Base-by-base conservation (phyloP, 2,329 filamentous ascomycete species). In the Parastagonospora avenae region DNA sequence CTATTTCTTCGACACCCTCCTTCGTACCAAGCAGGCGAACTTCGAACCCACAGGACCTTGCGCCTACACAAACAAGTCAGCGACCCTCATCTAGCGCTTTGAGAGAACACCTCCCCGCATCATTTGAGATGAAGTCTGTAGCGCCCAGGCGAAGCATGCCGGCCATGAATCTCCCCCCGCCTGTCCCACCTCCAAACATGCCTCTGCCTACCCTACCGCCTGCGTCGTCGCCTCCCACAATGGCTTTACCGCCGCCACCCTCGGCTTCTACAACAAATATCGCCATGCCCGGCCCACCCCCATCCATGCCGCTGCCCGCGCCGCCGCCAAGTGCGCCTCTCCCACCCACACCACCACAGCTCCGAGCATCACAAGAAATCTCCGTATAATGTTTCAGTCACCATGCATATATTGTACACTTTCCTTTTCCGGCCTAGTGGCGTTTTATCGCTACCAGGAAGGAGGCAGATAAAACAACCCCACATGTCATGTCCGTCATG, bases 171-270 rank as follows among this genome's bases (percentile, higher is more conserved):
- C 59, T 80, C 2, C 77, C 76, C 2, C 78, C 78, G 6, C 77
- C 77, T 3, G 76, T 74, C 4, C 77, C 77, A 3, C 77, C 78
- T 16, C 78, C 78, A 47, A 70, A 65, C 10, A 74, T 75, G 59
- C 77, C 77, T n/a, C 57, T 79, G 16, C 77, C 77, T n/a, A 54
- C 66, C 9, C 70, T 71, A 32, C 74, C 74, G 8, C 62, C 66
- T 8, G 52, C 43, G 14, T 15, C 64, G 8, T 66, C 67, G 31
- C 74, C 74, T 6, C 62, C 62, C 9, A 36, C 33, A n/a, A 15
- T 16, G 33, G n/a, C 33, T n/a, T 8, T 29, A 9, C 39, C 19
- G 2, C 37, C 10, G 27, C 42, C 50, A 8, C 44, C 50, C 10
- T 50, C 53, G 5, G 51, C 44, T 16, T 59, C 51, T 8, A 57